Evolutionary conservation across 2,329 filamentous ascomycete genomes (phyloP).

Genomic region (Cladophialophora yegresii): DNA sequence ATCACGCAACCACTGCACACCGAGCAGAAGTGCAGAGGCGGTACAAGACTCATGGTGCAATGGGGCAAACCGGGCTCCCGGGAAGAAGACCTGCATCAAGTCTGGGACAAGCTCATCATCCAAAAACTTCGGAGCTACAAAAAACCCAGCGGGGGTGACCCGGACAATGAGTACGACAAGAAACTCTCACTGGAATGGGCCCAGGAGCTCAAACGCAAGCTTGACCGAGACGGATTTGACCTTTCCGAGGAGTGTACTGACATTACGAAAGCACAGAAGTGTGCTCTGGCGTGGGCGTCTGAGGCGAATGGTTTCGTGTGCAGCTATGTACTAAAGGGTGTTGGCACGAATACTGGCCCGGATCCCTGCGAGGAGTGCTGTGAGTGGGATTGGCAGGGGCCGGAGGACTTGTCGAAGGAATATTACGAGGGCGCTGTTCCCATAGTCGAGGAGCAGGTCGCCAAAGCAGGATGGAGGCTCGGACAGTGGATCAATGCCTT

Average conservation of each 20-base stretch:
- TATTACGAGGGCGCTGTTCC: constrained; percentile 13
- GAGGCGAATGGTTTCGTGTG: constrained; percentile 25
- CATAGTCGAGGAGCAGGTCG: constrained; percentile 13
- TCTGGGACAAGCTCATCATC: constrained; percentile 22
- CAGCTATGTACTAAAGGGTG: constrained; percentile 25
- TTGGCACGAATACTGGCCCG: constrained; percentile 12
- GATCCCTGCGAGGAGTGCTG: constrained; percentile 7
- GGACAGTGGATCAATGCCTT: constrained; percentile 17
- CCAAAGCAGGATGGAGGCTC: constrained; percentile 12
- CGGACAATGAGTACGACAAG: constrained; percentile 12
- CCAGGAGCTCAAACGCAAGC: background rate
- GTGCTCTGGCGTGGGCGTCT: constrained; percentile 23
- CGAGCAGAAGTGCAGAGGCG: constrained; percentile 14
- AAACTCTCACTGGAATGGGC: constrained; percentile 5
- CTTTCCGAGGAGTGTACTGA: constrained; percentile 6
- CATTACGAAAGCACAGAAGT: constrained; percentile 17
- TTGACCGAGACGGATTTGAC: background rate
- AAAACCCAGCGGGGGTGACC: constrained; percentile 1
- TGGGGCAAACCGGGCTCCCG: constrained; percentile 1
- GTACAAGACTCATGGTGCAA: constrained; percentile 12
- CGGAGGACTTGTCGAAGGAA: constrained; percentile 7
- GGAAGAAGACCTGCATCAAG: constrained; percentile 3
- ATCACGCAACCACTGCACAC: constrained; percentile 11
- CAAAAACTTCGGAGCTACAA: constrained; percentile 10
- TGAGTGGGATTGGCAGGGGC: constrained; percentile 12